Conservation (phyloP, 192 early-diverging fungal genomes). For the Coemansia sp. region DNA sequence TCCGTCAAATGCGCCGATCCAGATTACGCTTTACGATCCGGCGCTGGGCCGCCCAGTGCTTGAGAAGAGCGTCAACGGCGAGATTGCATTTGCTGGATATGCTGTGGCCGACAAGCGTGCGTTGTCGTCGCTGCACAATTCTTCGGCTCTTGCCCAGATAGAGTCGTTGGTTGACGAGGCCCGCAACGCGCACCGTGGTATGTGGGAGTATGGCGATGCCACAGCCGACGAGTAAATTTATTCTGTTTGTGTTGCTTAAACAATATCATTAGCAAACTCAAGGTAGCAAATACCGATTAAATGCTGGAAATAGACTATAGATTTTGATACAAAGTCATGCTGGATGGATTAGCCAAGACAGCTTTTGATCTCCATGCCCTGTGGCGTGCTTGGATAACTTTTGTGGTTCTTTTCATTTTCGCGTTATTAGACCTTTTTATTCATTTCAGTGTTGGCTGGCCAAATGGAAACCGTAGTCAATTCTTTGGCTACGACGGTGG, state of each 20-base stretch:
- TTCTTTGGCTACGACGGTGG: neutral
- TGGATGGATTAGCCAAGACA: too few relatives aligned
- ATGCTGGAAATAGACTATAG: too few relatives aligned
- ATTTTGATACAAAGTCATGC: too few relatives aligned
- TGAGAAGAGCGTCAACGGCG: conserved; percentile 67
- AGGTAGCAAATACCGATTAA: too few relatives aligned
- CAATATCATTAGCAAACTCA: too few relatives aligned
- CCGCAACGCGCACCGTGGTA: conserved; percentile 31
- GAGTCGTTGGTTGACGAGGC: conserved; percentile 45
- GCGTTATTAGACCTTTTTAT: too few relatives aligned
- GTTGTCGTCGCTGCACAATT: conserved; percentile 33
- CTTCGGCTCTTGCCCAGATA: conserved; percentile 23
- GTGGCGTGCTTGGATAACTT: neutral
- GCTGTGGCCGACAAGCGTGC: conserved; percentile 52
- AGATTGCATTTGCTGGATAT: conserved; percentile 63
- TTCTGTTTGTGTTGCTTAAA: too few relatives aligned
- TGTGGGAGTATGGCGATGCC: conserved; percentile 50
- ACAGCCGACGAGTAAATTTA: conserved; percentile 33
- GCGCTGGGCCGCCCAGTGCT: conserved; percentile 54
- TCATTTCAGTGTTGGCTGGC: too few relatives aligned
- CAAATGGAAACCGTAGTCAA: neutral
- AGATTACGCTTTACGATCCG: conserved; percentile 69
- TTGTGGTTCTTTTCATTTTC: neutral
- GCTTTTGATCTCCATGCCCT: neutral
- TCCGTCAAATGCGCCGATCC: conserved; percentile 51